Percentiles rank a stretch among this genome's conserved stretches.
These are phyloP conservation scores for Apiotrichum laibachii DNA, from an alignment of 1,284 basidiomycete genomes.

Conservation along the genomic window DNA sequence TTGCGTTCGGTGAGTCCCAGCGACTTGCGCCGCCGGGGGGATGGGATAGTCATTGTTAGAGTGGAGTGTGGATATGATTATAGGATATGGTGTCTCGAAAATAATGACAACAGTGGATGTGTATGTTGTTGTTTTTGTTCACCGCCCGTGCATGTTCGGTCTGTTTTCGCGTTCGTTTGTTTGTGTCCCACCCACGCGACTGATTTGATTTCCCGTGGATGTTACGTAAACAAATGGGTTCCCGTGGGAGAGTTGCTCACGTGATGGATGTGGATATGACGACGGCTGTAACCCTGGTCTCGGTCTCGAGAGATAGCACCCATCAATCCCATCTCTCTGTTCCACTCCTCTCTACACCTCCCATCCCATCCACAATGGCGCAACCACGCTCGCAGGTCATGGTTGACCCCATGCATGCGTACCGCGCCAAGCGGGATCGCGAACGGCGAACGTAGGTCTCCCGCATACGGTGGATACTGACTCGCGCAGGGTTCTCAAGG, in stretches of 20 bases:
- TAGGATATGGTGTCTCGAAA: not conserved
- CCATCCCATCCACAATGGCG: not conserved
- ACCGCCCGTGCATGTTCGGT: not conserved
- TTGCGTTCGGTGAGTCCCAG: constrained; percentile 30
- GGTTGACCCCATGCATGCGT: constrained; percentile 66
- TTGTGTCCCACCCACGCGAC: constrained; percentile 14
- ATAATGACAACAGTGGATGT: not conserved
- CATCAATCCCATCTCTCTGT: no score
- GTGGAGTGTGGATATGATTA: not conserved
- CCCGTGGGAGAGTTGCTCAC: constrained; percentile 17
- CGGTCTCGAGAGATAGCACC: no score
- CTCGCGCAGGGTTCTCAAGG: constrained; percentile 62
- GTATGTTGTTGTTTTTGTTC: not conserved
- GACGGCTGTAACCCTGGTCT: not conserved
- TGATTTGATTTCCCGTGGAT: constrained; percentile 3
- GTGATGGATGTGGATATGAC: not conserved
- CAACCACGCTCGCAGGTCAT: constrained; percentile 20
- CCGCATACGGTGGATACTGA: not conserved
- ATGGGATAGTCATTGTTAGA: constrained; percentile 22
- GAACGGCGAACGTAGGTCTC: constrained; percentile 55
- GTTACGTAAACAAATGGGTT: not conserved
- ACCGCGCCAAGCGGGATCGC: constrained; percentile 71
- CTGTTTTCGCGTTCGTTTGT: constrained; percentile 8
- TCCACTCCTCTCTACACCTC: not conserved
- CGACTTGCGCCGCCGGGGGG: constrained; percentile 25